These are phyloP conservation scores for Metschnikowia rubicola DNA, from an alignment of 805 yeast species.

Conservation along the genomic window DNA sequence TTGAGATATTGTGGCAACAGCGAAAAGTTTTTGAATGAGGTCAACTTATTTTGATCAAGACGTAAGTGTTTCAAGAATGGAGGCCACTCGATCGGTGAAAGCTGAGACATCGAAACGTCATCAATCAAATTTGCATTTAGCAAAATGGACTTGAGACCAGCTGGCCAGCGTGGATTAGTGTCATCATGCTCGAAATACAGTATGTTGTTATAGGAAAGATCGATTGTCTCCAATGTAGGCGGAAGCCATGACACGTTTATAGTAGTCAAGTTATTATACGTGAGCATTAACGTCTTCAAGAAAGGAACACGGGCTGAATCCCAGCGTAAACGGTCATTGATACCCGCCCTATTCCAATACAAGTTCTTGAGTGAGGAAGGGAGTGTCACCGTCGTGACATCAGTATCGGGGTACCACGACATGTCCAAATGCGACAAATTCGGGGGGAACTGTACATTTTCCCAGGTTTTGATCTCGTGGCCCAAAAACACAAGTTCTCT, in stretches of 20 bases:
- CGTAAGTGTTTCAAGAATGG: slow-evolving; percentile 18
- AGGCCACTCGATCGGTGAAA: slow-evolving; percentile 25
- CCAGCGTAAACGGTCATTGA: slow-evolving; percentile 13
- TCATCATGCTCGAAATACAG: slow-evolving; percentile 8
- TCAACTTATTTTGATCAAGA: slow-evolving; percentile 23
- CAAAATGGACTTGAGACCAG: slow-evolving; percentile 22
- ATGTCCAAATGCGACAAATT: slow-evolving; percentile 27
- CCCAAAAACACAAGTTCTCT: slow-evolving; percentile 32
- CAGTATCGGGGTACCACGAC: slow-evolving; percentile 32
- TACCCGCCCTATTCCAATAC: slow-evolving; percentile 31
- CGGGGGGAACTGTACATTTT: slow-evolving; percentile 24
- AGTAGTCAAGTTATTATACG: slow-evolving; percentile 24
- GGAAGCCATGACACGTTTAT: slow-evolving; percentile 27
- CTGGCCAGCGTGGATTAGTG: slow-evolving; percentile 23
- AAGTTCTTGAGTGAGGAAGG: slow-evolving; percentile 25
- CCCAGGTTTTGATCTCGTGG: slow-evolving; percentile 31
- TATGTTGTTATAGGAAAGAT: slow-evolving; percentile 26
- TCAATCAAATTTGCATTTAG: slow-evolving; percentile 22
- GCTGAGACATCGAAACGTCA: slow-evolving; percentile 16
- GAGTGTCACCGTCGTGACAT: slow-evolving; percentile 22
- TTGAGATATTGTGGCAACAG: slow-evolving; percentile 21
- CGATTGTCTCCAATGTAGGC: slow-evolving; percentile 27
- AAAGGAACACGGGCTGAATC: slow-evolving; percentile 18
- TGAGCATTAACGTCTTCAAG: slow-evolving; percentile 31
- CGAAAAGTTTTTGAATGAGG: slow-evolving; percentile 17